Evolutionary conservation across 2,329 filamentous ascomycete species (phyloP), one percentile per base, ranked within the genome.

Genomic region (Arthrobotrys conoides): DNA sequence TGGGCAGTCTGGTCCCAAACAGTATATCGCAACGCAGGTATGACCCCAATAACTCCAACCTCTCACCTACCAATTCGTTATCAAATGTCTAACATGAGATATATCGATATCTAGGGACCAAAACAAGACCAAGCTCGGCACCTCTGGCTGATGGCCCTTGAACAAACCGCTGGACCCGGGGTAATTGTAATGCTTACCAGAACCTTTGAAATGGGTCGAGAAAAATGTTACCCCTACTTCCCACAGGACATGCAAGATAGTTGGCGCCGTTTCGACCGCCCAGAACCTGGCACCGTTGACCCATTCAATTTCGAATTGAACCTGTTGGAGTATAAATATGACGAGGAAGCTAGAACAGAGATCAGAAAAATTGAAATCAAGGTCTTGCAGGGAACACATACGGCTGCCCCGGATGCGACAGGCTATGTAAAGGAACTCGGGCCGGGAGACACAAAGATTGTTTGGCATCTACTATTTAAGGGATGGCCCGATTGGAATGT

Each of bases 141-240:
- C 83, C 92, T 97, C 81, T 99, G 95, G 93, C 93, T 96, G 83
- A 99, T 99, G 96, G 87, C 97, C 41, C 92, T 93, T 83, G 91
- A 96, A 82, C 93, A 96, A 84, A 89, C 87, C n/a, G 85, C 85
- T 27, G 90, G 91, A 55, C 90, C 91, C 1, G 93, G 90, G 0
- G 93, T 98, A 71, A 91, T 98, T 67, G 91, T 98, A 72, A 97
- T 98, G 93, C 89, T 99, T 80, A 99, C 95, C 1, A 93, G 94
- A 83, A 95, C 93, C 27, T 88, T 92, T 83, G 95, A 98, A 84
- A 87, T 88, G 36, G 88, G 89, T 73, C 87, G 89, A 82, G 90
- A 96, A 84, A 97, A 97, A 84, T 98, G 95, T 85, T 93, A 89
- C 81, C 92, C 91, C 53, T 99, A 99, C 85, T 97, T 94, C 81